Base-by-base conservation (phyloP, 306 rosid genomes). In the Myrica gale region DNA sequence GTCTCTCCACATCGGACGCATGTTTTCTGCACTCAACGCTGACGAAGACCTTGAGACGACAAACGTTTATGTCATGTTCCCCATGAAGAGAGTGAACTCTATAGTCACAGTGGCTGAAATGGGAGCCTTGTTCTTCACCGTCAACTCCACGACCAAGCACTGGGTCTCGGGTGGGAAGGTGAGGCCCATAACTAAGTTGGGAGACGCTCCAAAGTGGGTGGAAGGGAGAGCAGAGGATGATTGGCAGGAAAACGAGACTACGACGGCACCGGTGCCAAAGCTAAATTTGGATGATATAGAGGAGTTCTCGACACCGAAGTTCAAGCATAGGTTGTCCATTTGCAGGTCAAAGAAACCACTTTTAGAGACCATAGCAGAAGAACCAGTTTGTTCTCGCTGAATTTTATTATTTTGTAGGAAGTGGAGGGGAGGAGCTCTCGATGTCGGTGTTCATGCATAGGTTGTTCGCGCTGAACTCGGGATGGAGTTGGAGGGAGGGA, bases 321-420 rank as follows among this genome's bases (percentile, higher is more conserved):
- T 86, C 56, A 78, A 71, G 82, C 91, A 83, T 54, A 84, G 97
- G 82, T 17, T 88, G 85, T 91, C 93, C 16, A 70, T 91, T 77
- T 62, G 90, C 62, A 88, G 96, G 83, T 91, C 96, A 2, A 93
- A 77, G 88, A 93, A 91, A 85, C 98, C 98, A 7, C 75, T 87
- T 86, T 53, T 93, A 71, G 98, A 91, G 77, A 93, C 96, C 7
- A 93, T 93, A 78, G 86, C 82, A 50, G 98, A 93, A 76, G 93
- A 92, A 69, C 84, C 85, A 0, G 55, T 84, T 19, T 77, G 63
- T 62, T 80, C 82, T 8, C 62, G 80, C 70, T 87, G 73, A 87
- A 65, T 9, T 65, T 11, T 7, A 19, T 5, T 23, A 16, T 71
- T 52, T 51, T 21, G 16, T 9, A n/a, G n/a, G n/a, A n/a, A n/a